Evolutionary conservation across 2,329 filamentous ascomycete species (phyloP).

Genomic region (Epichloe typhina): DNA sequence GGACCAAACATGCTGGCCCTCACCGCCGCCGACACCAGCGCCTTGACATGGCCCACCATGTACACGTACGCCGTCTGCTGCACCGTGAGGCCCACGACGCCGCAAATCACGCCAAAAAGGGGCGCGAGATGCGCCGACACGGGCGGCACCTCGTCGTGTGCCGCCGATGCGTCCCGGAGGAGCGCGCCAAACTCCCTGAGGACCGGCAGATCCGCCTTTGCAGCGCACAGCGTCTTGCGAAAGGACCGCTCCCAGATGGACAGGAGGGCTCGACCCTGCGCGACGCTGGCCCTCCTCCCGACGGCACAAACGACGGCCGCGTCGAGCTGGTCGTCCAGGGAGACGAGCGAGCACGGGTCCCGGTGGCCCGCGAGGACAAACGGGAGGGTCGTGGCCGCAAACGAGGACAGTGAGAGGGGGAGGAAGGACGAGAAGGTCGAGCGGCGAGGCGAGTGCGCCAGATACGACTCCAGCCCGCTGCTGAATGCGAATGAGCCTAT

Average conservation of each 20-base stretch:
- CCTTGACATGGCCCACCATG: slow-evolving; percentile 63
- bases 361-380: slow-evolving; percentile 59
- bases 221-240: slow-evolving; percentile 21
- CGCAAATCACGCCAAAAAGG: slow-evolving; percentile 51
- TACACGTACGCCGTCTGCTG: slow-evolving; percentile 62
- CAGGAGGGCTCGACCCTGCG: slow-evolving; percentile 63
- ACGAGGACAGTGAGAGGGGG: slow-evolving; percentile 53
- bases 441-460: slow-evolving; percentile 45
- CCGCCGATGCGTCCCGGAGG: slow-evolving; percentile 18
- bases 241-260: slow-evolving; percentile 66
- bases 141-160: slow-evolving; percentile 22
- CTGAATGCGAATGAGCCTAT: slow-evolving; percentile 81
- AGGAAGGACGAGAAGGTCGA: slow-evolving; percentile 52
- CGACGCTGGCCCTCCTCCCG: slow-evolving; percentile 58
- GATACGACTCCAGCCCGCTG: slow-evolving; percentile 69
- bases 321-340: slow-evolving; percentile 63
- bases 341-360: slow-evolving; percentile 33
- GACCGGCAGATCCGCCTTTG: slow-evolving; percentile 13
- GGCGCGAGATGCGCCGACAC: slow-evolving; percentile 56
- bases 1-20: slow-evolving; percentile 67
- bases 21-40: slow-evolving; percentile 63
- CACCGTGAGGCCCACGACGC: slow-evolving; percentile 44
- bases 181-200: slow-evolving; percentile 23
- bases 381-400: slow-evolving; percentile 59
- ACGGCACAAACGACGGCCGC: slow-evolving; percentile 69